Base-by-base conservation (phyloP, 441 rosid species). In the Macaranga tanarius region DNA sequence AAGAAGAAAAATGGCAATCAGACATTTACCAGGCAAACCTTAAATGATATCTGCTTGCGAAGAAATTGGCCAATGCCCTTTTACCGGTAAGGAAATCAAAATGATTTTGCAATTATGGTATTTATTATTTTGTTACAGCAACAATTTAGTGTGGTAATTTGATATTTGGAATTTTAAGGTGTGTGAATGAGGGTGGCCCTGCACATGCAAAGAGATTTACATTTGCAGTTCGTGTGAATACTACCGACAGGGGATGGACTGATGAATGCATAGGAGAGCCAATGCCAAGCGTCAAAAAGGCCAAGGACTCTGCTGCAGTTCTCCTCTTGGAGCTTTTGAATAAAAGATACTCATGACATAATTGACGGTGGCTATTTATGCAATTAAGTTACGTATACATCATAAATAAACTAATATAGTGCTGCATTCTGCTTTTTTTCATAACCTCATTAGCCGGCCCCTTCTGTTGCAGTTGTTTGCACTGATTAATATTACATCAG, bases 221-320 rank as follows among this genome's bases (percentile, higher is more conserved):
- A 0, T 95, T 84, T 80, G 92, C 94, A 0, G 99, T 89, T 48
- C 90, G 91, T n/a, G 97, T 96, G 71, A 93, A 93, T 76, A 96
- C 96, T 8, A 83, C 74, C 16, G 99, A 92, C 64, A 84, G 73
- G 77, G 97, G 99, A 75, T 89, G 97, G 97, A 96, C 94, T 0
- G 97, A 92, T 76, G 99, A 96, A 70, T 96, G 99, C 40, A 76
- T 96, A 2, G 99, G 98, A 25, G 98, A 93, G 86, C 94, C 99
- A 2, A 93, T 96, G 99, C 98, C 98, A 0, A 95, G 98, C 73
- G 99, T 96, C 26, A 96, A 96, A 74, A 96, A 95, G 87, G 99
- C 99, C 42, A 95, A 95, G 85, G 99, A 93, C 84, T 96, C 99
- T 11, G 93, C 98, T 44, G 98, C 97, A 0, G 76, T 83, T 83